A percentile compares a stretch with the other conserved stretches of the same genome.
phyloP scores from a whole-genome alignment of 495 filamentous ascomycete species.

The Penicillium salamii region DNA sequence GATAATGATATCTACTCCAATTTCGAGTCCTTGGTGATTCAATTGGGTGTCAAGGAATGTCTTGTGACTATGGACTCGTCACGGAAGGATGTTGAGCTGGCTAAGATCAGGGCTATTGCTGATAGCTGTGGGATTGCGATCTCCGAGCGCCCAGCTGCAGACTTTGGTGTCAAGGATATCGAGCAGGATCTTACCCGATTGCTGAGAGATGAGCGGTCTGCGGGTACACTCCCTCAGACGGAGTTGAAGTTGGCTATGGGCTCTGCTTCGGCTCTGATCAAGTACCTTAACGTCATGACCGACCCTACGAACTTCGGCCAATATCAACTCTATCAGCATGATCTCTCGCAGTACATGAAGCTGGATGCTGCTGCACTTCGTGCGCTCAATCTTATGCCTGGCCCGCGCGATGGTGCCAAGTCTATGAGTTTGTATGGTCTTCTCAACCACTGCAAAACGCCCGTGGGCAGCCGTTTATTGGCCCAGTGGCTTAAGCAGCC shows the following conservation, averaged over 20 bases:
- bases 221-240: slow-evolving; percentile 75
- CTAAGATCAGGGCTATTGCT: slow-evolving; percentile 82
- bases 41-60: slow-evolving; percentile 93
- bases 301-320: slow-evolving; percentile 95
- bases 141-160: slow-evolving; percentile 67
- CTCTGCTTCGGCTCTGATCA: slow-evolving; percentile 88
- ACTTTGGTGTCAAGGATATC: slow-evolving; percentile 90
- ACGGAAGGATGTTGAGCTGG: slow-evolving; percentile 83
- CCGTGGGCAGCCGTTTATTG: slow-evolving; percentile 83
- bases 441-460: slow-evolving; percentile 97
- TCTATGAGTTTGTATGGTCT: slow-evolving; percentile 96
- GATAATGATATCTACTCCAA: slow-evolving; percentile 99
- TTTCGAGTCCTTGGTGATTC: slow-evolving; percentile 93
- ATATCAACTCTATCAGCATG: slow-evolving; percentile 95
- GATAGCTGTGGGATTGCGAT: slow-evolving; percentile 89
- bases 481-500: slow-evolving; percentile 99
- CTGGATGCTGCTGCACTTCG: slow-evolving; percentile 92
- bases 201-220: slow-evolving; percentile 78
- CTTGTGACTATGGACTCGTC: slow-evolving; percentile 72
- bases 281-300: slow-evolving; percentile 87
- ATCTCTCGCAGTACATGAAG: slow-evolving; percentile 97
- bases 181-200: slow-evolving; percentile 90
- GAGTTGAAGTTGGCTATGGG: slow-evolving; percentile 98
- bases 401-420: slow-evolving; percentile 88
- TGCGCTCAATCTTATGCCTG: slow-evolving; percentile 95